Percentiles rank a stretch among this genome's conserved stretches.
These are phyloP conservation scores for Phialophora tarda DNA, from an alignment of 2,329 filamentous ascomycete species.

Conservation along the genomic window DNA sequence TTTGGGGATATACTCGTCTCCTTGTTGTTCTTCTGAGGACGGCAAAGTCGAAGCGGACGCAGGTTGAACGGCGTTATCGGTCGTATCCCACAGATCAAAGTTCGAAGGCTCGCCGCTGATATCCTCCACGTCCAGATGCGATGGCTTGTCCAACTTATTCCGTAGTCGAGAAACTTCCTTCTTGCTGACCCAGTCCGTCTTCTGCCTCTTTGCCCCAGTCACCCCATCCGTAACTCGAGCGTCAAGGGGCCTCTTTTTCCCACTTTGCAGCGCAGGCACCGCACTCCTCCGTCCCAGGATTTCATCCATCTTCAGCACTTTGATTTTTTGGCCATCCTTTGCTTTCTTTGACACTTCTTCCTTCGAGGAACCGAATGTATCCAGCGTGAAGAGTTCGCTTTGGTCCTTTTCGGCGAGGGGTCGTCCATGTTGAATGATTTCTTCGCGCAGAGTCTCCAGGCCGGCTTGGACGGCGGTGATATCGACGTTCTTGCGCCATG, in stretches of 20 bases:
- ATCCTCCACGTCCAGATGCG: conserved; percentile 46
- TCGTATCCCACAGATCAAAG: conserved; percentile 80
- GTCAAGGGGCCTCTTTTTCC: conserved; percentile 62
- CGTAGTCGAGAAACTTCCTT: conserved; percentile 82
- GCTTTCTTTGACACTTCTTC: conserved; percentile 67
- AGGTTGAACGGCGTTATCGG: conserved; percentile 44
- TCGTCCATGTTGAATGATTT: conserved; percentile 83
- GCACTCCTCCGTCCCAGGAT: conserved; percentile 85
- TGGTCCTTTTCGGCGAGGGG: conserved; percentile 82
- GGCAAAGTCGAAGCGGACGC: conserved; percentile 1
- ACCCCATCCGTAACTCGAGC: conserved; percentile 69
- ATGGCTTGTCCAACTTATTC: conserved; percentile 47
- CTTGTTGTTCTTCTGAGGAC: conserved; percentile 45
- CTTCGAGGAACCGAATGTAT: conserved; percentile 68
- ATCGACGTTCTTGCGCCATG: conserved; percentile 98
- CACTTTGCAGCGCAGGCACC: conserved; percentile 75
- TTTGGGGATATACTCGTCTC: conserved; percentile 70
- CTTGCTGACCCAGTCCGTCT: conserved; percentile 78
- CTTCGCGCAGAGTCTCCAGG: conserved; percentile 80
- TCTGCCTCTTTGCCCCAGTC: conserved; percentile 73
- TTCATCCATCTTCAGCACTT: conserved; percentile 78
- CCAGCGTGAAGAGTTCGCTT: conserved; percentile 82
- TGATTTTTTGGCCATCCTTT: conserved; percentile 70
- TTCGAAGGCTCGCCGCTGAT: conserved; percentile 58
- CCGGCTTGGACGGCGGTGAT: conserved; percentile 83